These are phyloP conservation scores for Endothia cerciana DNA, from an alignment of 2,329 filamentous ascomycete genomes.

Conservation along the genomic window DNA sequence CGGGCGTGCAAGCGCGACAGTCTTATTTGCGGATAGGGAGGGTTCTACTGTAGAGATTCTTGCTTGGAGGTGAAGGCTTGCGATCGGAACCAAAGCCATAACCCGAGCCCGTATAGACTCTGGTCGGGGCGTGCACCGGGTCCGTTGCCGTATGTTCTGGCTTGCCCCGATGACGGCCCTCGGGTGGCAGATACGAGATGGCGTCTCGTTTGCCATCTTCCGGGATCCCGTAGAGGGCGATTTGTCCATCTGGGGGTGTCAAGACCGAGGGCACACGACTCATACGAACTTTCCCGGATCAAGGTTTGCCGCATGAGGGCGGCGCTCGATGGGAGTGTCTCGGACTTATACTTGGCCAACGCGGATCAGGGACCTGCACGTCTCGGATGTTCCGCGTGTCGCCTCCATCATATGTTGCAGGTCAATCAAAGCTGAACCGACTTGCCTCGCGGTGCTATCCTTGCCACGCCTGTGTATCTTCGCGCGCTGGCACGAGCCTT, in stretches of 20 bases:
- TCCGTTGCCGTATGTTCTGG: neutral
- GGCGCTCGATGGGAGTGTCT: neutral
- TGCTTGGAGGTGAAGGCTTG: neutral
- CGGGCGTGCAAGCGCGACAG: neutral
- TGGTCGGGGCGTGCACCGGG: neutral
- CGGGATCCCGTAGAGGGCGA: neutral
- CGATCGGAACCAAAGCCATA: neutral
- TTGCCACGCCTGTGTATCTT: neutral
- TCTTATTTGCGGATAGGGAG: neutral
- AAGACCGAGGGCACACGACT: neutral
- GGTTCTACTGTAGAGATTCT: neutral
- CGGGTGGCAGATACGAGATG: neutral
- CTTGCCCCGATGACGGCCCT: neutral
- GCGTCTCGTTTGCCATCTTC: neutral
- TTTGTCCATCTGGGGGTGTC: neutral
- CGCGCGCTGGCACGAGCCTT: conserved; percentile 1
- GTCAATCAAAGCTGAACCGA: neutral
- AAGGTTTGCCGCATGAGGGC: neutral
- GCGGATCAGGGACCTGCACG: neutral
- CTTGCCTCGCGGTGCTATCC: neutral
- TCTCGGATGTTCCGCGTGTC: neutral
- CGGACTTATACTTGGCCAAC: neutral
- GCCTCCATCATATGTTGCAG: neutral
- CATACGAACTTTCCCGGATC: neutral
- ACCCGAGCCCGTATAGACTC: neutral